Base-by-base conservation (phyloP, 495 filamentous ascomycete genomes). In the Aspergillus leporis region DNA sequence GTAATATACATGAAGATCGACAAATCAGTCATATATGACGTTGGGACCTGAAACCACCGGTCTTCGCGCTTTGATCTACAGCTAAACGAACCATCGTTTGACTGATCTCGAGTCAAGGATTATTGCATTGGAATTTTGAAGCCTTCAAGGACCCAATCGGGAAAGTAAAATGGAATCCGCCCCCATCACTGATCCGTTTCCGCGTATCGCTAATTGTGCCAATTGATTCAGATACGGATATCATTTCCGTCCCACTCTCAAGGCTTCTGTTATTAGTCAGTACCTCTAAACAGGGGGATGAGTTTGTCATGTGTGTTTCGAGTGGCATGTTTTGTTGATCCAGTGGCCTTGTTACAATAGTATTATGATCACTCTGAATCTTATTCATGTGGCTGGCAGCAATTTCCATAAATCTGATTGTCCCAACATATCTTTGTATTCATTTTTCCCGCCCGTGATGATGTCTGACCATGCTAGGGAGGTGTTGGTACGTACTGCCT, bases 61-160 rank as follows among this genome's bases (percentile, higher is more conserved):
- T 16, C 34, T 21, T 23, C 4, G 19, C 51, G 32, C 51, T 40
- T 53, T 36, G 51, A 53, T 53, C 51, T 53, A 40, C 34, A 23
- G 18, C 43, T 47, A 19, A 9, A 45, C 41, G 41, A 45, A 45
- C 41, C 41, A 7, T 45, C 9, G 41, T 14, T 40, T 5, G 41
- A 19, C 41, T n/a, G 14, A 18, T 14, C 41, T 21, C 18, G 41
- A 45, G 41, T 18, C 41, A 45, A 21, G 16, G 41, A 5, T n/a
- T n/a, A 28, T 28, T 28, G 25, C 25, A 28, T 6, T 3, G 25
- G 25, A n/a, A n/a, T n/a, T n/a, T n/a, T n/a, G n/a, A n/a, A n/a
- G n/a, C n/a, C n/a, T n/a, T 8, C 13, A 36, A 14, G 4, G 4
- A 14, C 41, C 41, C 41, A 45, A 45, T 45, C 41, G 41, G 41